phyloP scores from a whole-genome alignment of 331 rosid genomes.

The Malus hybrid region DNA sequence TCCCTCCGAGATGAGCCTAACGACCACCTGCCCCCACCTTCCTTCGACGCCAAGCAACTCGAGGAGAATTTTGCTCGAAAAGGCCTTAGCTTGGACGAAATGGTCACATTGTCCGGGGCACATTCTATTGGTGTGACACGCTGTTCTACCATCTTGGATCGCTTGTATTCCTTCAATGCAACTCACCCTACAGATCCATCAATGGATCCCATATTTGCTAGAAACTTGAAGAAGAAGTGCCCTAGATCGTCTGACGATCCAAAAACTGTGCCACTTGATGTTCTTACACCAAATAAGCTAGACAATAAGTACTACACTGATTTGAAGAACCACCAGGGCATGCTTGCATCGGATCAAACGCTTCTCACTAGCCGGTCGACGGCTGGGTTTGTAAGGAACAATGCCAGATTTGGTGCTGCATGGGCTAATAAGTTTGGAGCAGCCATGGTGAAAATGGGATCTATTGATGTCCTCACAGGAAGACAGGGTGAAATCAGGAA shows the following conservation, averaged over 20 bases:
- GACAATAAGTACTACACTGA: conserved; percentile 20
- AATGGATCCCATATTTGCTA: conserved; percentile 20
- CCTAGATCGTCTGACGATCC: conserved; percentile 1
- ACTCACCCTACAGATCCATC: conserved; percentile 37
- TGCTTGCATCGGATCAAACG: conserved; percentile 24
- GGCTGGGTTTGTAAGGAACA: conserved; percentile 12
- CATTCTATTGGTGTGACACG: conserved; percentile 29
- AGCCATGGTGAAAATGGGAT: conserved; percentile 43
- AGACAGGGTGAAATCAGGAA: conserved; percentile 31
- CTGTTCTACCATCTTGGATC: conserved; percentile 20
- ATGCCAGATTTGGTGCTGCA: not conserved
- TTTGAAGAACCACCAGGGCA: conserved; percentile 18
- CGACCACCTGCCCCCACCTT: conserved; percentile 11
- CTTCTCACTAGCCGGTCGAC: conserved; percentile 17
- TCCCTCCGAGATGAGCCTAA: conserved; percentile 10
- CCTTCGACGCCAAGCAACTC: conserved; percentile 14
- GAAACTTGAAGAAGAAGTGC: conserved; percentile 25
- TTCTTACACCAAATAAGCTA: conserved; percentile 18
- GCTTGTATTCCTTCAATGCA: conserved; percentile 21
- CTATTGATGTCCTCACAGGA: conserved; percentile 30
- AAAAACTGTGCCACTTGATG: conserved; percentile 18
- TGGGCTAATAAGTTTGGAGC: conserved; percentile 27
- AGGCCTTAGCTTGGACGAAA: conserved; percentile 27
- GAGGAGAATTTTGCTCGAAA: conserved; percentile 5
- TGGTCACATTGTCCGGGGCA: conserved; percentile 38